Conservation (phyloP, 179 eudicot species). For the Gypsophila paniculata region DNA sequence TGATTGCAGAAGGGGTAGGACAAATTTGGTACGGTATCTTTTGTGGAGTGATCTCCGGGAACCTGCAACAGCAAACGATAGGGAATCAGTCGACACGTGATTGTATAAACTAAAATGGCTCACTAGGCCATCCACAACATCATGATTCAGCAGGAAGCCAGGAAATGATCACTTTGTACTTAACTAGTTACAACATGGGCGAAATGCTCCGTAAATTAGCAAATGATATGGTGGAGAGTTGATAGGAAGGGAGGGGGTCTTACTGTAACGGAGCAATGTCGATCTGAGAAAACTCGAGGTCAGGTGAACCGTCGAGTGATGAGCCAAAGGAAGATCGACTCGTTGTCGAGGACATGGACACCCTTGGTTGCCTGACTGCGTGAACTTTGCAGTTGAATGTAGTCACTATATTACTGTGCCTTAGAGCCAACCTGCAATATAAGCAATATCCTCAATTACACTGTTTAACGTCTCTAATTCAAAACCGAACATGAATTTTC, state of each 20-base stretch:
- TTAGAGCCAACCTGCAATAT: constrained; percentile 55
- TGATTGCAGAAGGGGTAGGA: constrained; percentile 69
- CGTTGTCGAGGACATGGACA: constrained; percentile 19
- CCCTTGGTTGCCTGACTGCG: constrained; percentile 60
- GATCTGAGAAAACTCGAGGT: constrained; percentile 71
- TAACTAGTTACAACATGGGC: too few species aligned
- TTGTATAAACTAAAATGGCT: neutral
- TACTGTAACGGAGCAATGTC: constrained; percentile 60
- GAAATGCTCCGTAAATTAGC: too few species aligned
- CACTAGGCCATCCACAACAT: neutral
- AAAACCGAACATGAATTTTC: too few species aligned
- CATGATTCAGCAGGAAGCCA: too few species aligned
- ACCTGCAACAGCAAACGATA: constrained; percentile 36
- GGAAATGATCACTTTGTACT: too few species aligned
- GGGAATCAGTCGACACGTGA: neutral
- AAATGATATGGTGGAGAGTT: neutral
- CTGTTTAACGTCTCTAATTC: neutral
- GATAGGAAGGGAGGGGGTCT: constrained; percentile 25
- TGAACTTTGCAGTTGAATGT: constrained; percentile 76
- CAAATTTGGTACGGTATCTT: constrained; percentile 75
- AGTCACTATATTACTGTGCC: constrained; percentile 42
- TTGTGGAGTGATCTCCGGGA: constrained; percentile 46
- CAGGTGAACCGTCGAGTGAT: constrained; percentile 32
- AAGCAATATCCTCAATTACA: neutral
- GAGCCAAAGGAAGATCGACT: constrained; percentile 20